Evolutionary conservation across 2,329 filamentous ascomycete species (phyloP).

Genomic region (Phyllosticta citrichinensis): DNA sequence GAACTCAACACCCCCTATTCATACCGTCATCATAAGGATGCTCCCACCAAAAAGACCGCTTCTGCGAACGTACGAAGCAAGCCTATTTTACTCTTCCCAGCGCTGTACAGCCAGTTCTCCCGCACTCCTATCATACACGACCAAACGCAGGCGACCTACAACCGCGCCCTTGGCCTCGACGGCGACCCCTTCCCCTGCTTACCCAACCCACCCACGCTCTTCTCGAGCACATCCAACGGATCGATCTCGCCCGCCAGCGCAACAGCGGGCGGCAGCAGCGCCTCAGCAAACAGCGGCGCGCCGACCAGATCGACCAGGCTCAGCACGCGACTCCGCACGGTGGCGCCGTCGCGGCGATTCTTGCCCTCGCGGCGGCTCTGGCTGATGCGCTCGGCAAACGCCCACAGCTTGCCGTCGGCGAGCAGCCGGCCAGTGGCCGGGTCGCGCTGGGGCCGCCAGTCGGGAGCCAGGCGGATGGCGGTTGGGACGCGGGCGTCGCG

Average conservation of each 20-base stretch:
- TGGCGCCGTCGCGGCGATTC: slow-evolving; percentile 87
- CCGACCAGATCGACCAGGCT: slow-evolving; percentile 67
- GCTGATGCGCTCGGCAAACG: slow-evolving; percentile 83
- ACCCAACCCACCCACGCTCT: slow-evolving; percentile 2
- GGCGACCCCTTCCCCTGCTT: slow-evolving; percentile 18
- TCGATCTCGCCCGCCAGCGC: slow-evolving; percentile 9
- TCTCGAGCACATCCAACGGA: slow-evolving; percentile 28
- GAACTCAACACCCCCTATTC: too few species aligned
- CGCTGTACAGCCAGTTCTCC: not conserved
- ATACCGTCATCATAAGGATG: too few species aligned
- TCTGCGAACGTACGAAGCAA: too few species aligned
- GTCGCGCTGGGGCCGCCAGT: slow-evolving; percentile 66
- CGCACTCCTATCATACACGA: too few species aligned
- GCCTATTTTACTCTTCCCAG: too few species aligned
- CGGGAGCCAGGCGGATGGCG: slow-evolving; percentile 57
- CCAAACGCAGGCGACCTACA: slow-evolving; percentile 10
- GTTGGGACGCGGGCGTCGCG: slow-evolving; percentile 53
- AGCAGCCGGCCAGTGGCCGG: slow-evolving; percentile 49
- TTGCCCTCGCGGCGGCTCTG: slow-evolving; percentile 80
- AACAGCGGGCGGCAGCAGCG: slow-evolving; percentile 8
- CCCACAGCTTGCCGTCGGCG: slow-evolving; percentile 72
- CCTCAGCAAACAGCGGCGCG: slow-evolving; percentile 43
- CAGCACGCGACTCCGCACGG: slow-evolving; percentile 74
- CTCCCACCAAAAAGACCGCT: too few species aligned
- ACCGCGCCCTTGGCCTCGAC: slow-evolving; percentile 20